Percentiles rank a stretch among this genome's conserved stretches.
Evolutionary conservation across 805 yeast genomes (phyloP).

Genomic region (Hanseniaspora pseudoguilliermondii): DNA sequence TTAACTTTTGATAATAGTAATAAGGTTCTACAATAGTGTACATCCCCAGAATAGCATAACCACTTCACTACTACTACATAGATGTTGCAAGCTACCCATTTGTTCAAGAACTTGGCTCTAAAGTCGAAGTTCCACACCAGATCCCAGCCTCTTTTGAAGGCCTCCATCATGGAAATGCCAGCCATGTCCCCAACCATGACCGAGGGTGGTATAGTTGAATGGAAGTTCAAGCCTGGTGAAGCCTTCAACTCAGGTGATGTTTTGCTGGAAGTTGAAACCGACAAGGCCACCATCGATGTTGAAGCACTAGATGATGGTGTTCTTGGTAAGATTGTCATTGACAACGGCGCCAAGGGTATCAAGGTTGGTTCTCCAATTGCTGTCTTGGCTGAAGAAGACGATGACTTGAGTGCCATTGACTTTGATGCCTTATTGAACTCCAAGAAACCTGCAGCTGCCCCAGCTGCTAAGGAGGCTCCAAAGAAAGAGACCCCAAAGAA

Average conservation of each 20-base stretch:
- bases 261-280: conserved; percentile 70
- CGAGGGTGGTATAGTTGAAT: conserved; percentile 78
- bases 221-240: conserved; percentile 78
- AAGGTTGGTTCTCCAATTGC: conserved; percentile 89
- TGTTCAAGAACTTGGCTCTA: not conserved
- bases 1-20: too few species aligned
- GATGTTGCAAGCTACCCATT: not conserved
- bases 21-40: too few species aligned
- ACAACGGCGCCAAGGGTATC: conserved; percentile 66
- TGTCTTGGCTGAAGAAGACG: conserved; percentile 73
- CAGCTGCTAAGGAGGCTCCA: conserved; percentile 17
- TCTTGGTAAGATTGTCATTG: conserved; percentile 56
- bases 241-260: conserved; percentile 71
- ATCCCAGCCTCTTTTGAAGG: conserved; percentile 16
- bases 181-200: conserved; percentile 99
- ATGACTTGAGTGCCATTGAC: conserved; percentile 55
- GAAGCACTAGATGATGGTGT: conserved; percentile 89
- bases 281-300: conserved; percentile 70
- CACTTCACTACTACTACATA: too few species aligned
- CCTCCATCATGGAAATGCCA: conserved; percentile 68
- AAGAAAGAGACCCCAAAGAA: conserved; percentile 17
- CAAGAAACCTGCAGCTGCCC: conserved; percentile 19
- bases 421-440: conserved; percentile 34
- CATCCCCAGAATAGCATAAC: too few species aligned
- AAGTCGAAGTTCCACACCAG: conserved; percentile 7